A percentile compares a stretch with the other conserved stretches of the same genome.
phyloP scores from a whole-genome alignment of 495 filamentous ascomycete species.

The Aspergillus panamensis region DNA sequence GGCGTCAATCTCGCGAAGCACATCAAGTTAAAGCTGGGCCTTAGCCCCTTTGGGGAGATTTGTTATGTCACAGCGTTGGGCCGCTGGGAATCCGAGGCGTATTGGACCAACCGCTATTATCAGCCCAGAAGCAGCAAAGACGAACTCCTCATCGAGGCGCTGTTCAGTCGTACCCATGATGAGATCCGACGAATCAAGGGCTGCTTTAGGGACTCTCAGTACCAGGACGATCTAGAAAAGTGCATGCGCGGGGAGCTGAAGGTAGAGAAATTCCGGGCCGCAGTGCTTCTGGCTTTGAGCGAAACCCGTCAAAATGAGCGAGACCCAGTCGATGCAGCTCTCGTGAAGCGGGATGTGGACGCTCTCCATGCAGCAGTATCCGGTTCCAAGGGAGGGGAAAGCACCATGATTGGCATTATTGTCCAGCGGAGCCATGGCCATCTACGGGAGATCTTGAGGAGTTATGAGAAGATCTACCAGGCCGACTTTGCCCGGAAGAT shows the following conservation, averaged over 20 bases:
- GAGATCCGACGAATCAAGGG: slow-evolving; percentile 90
- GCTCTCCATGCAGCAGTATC: no score
- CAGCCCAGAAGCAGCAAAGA: slow-evolving; percentile 78
- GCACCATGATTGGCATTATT: slow-evolving; percentile 82
- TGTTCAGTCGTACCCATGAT: slow-evolving; percentile 85
- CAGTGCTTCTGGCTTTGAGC: slow-evolving; percentile 77
- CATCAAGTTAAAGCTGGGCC: slow-evolving; percentile 70
- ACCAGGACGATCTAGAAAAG: slow-evolving; percentile 69
- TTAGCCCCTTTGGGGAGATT: slow-evolving; percentile 78
- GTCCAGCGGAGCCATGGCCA: slow-evolving; percentile 74
- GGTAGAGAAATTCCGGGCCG: slow-evolving; percentile 90
- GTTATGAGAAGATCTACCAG: slow-evolving; percentile 65
- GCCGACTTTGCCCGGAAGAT: slow-evolving; percentile 84
- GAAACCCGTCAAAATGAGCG: slow-evolving; percentile 77
- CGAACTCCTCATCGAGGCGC: slow-evolving; percentile 84
- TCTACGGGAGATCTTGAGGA: slow-evolving; percentile 69
- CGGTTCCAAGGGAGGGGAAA: slow-evolving; percentile 80
- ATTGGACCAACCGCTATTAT: slow-evolving; percentile 99
- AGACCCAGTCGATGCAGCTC: no score
- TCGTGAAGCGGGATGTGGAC: no score
- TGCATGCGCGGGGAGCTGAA: slow-evolving; percentile 91
- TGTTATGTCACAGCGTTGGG: slow-evolving; percentile 88
- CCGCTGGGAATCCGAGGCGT: slow-evolving; percentile 88
- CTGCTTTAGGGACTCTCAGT: slow-evolving; percentile 87
- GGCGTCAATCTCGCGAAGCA: slow-evolving; percentile 96